Evolutionary conservation across 345 rosid species (phyloP).

Genomic region (Euphorbia peplus): DNA sequence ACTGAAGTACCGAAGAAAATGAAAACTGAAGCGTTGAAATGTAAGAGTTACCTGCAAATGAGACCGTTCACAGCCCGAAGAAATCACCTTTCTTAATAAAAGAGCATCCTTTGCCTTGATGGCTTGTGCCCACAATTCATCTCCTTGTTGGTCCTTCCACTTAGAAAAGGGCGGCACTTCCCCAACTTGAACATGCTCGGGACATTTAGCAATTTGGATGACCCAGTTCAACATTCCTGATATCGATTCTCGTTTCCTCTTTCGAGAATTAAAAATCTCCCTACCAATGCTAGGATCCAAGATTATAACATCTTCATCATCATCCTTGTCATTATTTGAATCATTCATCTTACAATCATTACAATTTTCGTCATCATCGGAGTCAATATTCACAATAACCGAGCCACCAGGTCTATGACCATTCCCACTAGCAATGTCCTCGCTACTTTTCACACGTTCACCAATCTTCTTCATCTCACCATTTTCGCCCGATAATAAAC

Average conservation of each 20-base stretch:
- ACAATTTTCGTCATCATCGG: constrained; percentile 26
- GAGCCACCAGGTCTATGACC: not conserved
- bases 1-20: no score
- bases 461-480: constrained; percentile 20
- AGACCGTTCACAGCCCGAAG: not conserved
- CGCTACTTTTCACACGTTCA: constrained; percentile 18
- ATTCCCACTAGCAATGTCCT: not conserved
- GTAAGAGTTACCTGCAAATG: not conserved
- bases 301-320: constrained; percentile 13
- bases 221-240: constrained; percentile 62
- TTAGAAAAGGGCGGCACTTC: constrained; percentile 38
- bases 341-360: constrained; percentile 7
- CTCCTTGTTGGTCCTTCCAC: constrained; percentile 37
- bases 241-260: constrained; percentile 45
- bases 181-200: constrained; percentile 44
- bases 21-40: not conserved
- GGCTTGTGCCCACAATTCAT: constrained; percentile 44
- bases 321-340: constrained; percentile 2
- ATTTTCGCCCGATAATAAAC: constrained; percentile 31
- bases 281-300: constrained; percentile 12
- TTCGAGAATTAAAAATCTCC: constrained; percentile 23
- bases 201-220: constrained; percentile 45
- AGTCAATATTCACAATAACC: constrained; percentile 14
- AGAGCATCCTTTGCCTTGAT: constrained; percentile 47
- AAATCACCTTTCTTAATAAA: constrained; percentile 29